Conservation (phyloP, 2,329 filamentous ascomycete genomes). For the Ampelomyces quisqualis region DNA sequence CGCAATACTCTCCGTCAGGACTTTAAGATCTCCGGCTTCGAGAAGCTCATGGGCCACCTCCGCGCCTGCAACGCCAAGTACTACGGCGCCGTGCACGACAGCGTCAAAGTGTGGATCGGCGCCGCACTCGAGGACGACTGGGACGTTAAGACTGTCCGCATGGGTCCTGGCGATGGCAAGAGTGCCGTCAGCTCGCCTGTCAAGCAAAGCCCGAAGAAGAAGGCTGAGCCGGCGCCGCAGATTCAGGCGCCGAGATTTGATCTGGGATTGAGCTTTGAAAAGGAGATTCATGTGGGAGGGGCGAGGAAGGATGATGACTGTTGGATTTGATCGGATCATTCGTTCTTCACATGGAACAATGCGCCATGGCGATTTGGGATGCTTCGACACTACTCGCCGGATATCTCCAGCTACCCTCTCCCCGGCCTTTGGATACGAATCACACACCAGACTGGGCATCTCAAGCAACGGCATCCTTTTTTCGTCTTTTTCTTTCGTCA, state of each 20-base stretch:
- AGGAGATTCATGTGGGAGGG: conserved; percentile 25
- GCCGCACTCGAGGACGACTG: conserved; percentile 86
- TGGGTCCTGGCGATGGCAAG: conserved; percentile 56
- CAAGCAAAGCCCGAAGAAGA: conserved; percentile 47
- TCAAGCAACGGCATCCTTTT: not conserved
- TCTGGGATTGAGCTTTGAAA: conserved; percentile 35
- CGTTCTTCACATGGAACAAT: not conserved
- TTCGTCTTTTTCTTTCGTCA: not conserved
- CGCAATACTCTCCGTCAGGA: conserved; percentile 79
- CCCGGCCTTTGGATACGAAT: conserved; percentile 1
- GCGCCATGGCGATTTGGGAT: not conserved
- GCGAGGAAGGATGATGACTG: conserved; percentile 30
- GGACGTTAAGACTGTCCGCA: conserved; percentile 78
- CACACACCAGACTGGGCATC: not conserved
- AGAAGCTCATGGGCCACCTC: conserved; percentile 81
- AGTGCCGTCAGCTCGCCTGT: conserved; percentile 29
- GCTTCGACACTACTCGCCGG: not conserved
- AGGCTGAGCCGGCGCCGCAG: conserved; percentile 39
- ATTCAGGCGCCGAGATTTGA: conserved; percentile 45
- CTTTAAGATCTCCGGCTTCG: conserved; percentile 81
- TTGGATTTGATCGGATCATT: conserved; percentile 34
- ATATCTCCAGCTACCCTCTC: not conserved
- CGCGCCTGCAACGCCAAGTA: conserved; percentile 97
- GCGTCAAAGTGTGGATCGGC: conserved; percentile 83
- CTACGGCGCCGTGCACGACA: conserved; percentile 88